Evolutionary conservation across 257 asterid genomes (phyloP).

Genomic region (Solanum paucissectum): DNA sequence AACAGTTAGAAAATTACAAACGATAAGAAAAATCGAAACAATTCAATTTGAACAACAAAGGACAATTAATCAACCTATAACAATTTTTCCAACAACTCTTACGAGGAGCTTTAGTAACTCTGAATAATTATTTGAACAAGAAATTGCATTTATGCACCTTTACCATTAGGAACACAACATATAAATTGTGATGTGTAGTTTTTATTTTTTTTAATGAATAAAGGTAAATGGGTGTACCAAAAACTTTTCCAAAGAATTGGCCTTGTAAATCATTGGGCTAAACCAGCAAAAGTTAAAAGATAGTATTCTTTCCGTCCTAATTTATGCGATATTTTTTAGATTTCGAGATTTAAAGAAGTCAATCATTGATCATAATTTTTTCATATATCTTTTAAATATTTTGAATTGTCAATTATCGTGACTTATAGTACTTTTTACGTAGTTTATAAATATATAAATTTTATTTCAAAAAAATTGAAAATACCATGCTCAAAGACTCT

Average conservation of each 20-base stretch:
- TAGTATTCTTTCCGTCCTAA: fast-evolving
- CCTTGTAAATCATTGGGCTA: neutral
- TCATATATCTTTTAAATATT: too few relatives aligned
- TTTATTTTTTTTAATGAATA: too few relatives aligned
- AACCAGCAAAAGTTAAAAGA: neutral
- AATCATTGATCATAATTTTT: fast-evolving
- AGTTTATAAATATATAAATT: too few relatives aligned
- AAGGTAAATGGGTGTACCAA: too few relatives aligned
- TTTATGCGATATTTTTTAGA: neutral
- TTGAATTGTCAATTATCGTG: too few relatives aligned
- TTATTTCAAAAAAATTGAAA: too few relatives aligned
- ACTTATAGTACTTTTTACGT: neutral
- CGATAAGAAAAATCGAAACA: too few relatives aligned
- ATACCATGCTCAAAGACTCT: too few relatives aligned
- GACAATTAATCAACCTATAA: neutral
- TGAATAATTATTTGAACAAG: neutral
- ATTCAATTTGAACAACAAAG: neutral
- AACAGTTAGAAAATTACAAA: neutral
- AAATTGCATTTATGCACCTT: neutral
- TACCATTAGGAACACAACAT: neutral
- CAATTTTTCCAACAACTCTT: neutral
- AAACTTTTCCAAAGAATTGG: neutral
- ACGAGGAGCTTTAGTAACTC: neutral
- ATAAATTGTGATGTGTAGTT: neutral
- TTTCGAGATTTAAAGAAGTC: neutral